These are phyloP conservation scores for Mimosa bimucronata DNA, from an alignment of 306 rosid species.

Conservation along the genomic window DNA sequence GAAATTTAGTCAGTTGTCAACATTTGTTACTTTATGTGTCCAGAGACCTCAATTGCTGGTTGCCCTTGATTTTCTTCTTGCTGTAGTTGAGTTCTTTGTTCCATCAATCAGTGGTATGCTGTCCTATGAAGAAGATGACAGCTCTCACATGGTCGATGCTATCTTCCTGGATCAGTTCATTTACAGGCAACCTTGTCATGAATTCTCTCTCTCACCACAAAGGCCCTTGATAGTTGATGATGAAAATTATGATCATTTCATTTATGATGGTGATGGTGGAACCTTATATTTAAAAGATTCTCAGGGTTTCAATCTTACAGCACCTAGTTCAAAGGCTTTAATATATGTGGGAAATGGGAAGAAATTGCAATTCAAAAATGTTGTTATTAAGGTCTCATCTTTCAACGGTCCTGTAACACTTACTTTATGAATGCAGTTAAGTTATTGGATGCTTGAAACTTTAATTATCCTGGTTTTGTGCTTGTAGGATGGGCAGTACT, in stretches of 20 bases:
- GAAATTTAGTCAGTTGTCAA: slow-evolving; percentile 61
- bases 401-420: slow-evolving; percentile 7
- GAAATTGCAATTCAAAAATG: slow-evolving; percentile 87
- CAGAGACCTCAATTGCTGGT: slow-evolving; percentile 96
- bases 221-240: slow-evolving; percentile 81
- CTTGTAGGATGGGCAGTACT: slow-evolving; percentile 67
- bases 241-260: slow-evolving; percentile 72
- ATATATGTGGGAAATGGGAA: slow-evolving; percentile 88
- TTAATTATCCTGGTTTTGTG: slow-evolving; percentile 32
- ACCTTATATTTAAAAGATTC: slow-evolving; percentile 63
- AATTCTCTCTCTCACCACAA: slow-evolving; percentile 73
- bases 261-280: slow-evolving; percentile 94
- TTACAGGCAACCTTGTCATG: slow-evolving; percentile 71
- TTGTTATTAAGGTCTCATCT: slow-evolving; percentile 69
- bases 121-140: slow-evolving; percentile 60
- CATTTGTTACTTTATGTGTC: slow-evolving; percentile 67
- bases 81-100: slow-evolving; percentile 88
- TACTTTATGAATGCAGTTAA: not conserved
- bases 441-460: slow-evolving; percentile 13
- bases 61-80: slow-evolving; percentile 94
- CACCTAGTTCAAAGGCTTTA: slow-evolving; percentile 70
- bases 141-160: slow-evolving; percentile 62
- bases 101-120: slow-evolving; percentile 72
- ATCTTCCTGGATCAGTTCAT: slow-evolving; percentile 61
- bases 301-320: slow-evolving; percentile 58